These are phyloP conservation scores for Russula lepida DNA, from an alignment of 768 basidiomycete genomes.

Conservation along the genomic window DNA sequence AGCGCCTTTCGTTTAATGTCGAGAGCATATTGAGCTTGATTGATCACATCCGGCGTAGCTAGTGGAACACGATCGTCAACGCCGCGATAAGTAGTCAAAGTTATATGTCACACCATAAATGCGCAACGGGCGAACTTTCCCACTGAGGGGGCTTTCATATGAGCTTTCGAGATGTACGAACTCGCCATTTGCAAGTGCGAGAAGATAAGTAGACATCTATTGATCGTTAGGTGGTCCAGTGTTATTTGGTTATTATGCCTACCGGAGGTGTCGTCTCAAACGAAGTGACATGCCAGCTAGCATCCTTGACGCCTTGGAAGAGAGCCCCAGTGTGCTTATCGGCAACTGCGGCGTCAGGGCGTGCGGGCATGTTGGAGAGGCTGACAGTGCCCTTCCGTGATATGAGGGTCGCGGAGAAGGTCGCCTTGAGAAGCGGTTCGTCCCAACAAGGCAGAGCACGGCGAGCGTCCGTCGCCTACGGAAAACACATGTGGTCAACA, in stretches of 20 bases:
- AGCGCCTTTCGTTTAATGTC: slow-evolving; percentile 77
- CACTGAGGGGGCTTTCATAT: slow-evolving; percentile 72
- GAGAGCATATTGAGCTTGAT: slow-evolving; percentile 79
- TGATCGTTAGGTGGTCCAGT: not conserved
- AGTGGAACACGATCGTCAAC: slow-evolving; percentile 5
- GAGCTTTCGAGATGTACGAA: slow-evolving; percentile 69
- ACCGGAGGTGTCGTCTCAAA: slow-evolving; percentile 75
- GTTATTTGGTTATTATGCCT: slow-evolving; percentile 4
- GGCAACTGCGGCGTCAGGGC: slow-evolving; percentile 41
- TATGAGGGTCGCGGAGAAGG: slow-evolving; percentile 67
- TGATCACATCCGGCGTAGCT: slow-evolving; percentile 78
- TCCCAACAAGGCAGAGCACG: slow-evolving; percentile 88
- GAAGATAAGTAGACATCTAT: slow-evolving; percentile 80
- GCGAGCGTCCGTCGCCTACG: slow-evolving; percentile 79
- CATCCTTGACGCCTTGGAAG: slow-evolving; percentile 26
- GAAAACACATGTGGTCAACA: not conserved
- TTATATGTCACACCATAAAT: slow-evolving; percentile 54
- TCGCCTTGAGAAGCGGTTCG: slow-evolving; percentile 85
- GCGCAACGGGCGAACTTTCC: slow-evolving; percentile 71
- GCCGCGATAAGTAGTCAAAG: not conserved
- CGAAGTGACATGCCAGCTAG: slow-evolving; percentile 71
- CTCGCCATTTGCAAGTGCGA: slow-evolving; percentile 77
- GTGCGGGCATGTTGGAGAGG: slow-evolving; percentile 80
- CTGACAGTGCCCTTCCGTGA: slow-evolving; percentile 68
- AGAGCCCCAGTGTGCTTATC: slow-evolving; percentile 20